Evolutionary conservation across 495 filamentous ascomycete species (phyloP).

Genomic region (Bryoglossum gracile): DNA sequence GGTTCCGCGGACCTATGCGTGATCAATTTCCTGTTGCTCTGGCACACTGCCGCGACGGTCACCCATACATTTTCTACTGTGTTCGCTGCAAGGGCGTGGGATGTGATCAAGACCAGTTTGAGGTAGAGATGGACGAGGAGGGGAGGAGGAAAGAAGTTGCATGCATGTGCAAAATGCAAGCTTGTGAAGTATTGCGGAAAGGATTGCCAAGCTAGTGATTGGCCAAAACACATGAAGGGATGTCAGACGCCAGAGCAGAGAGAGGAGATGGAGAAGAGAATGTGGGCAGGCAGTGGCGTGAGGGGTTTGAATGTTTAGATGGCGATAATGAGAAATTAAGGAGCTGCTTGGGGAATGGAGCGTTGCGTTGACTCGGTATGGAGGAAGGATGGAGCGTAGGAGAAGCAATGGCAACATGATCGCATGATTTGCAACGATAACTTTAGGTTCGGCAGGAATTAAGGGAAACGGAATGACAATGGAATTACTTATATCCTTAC

Average conservation of each 20-base stretch:
- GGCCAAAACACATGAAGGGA: conserved; percentile 8
- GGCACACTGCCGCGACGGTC: conserved; percentile 7
- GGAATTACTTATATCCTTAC: background rate
- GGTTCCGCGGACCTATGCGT: conserved; percentile 3
- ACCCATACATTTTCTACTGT: conserved; percentile 9
- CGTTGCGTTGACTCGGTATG: background rate
- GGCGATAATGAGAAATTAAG: background rate
- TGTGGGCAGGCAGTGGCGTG: background rate
- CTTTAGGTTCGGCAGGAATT: background rate
- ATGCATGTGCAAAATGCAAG: conserved; percentile 9
- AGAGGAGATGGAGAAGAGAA: background rate
- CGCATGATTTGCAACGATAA: background rate
- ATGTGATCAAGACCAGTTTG: background rate
- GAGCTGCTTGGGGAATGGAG: background rate
- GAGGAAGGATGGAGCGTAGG: background rate
- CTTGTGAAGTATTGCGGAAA: conserved; percentile 1
- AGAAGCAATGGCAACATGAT: background rate
- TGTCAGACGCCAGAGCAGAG: conserved; percentile 9
- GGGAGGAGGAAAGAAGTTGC: conserved; percentile 7
- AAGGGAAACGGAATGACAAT: background rate
- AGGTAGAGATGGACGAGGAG: too few species aligned
- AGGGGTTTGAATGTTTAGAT: background rate
- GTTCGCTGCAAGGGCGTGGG: background rate
- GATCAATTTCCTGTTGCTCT: conserved; percentile 8
- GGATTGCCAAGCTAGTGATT: conserved; percentile 6